phyloP scores from a whole-genome alignment of 2,329 filamentous ascomycete species.

The Didymella lethalis region DNA sequence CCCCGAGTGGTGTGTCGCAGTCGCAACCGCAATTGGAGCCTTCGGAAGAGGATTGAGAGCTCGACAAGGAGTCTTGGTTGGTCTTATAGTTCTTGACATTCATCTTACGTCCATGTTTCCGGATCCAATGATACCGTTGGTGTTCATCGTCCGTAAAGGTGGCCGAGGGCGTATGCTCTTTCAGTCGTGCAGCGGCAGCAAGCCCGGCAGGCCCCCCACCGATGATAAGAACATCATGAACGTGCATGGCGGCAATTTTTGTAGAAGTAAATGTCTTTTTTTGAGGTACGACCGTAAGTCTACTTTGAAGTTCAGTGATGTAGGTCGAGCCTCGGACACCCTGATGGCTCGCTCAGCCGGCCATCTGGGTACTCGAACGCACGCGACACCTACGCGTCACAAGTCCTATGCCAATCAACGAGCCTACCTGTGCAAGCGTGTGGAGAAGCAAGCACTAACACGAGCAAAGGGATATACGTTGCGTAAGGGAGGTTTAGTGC shows the following conservation, averaged over 20 bases:
- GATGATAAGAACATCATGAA: conserved; percentile 74
- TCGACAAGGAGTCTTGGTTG: conserved; percentile 44
- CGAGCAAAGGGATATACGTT: not conserved
- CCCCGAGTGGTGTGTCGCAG: conserved; percentile 4
- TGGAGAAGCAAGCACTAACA: not conserved
- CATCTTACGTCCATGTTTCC: conserved; percentile 67
- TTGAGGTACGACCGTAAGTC: not conserved
- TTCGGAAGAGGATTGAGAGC: conserved; percentile 35
- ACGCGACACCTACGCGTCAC: conserved; percentile 7
- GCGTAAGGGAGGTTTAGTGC: not conserved
- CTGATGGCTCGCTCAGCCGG: conserved; percentile 29
- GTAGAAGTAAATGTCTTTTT: too few relatives aligned
- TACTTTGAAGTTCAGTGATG: conserved; percentile 4
- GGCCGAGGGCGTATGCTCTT: conserved; percentile 76
- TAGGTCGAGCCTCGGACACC: conserved; percentile 26
- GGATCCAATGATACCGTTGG: conserved; percentile 80
- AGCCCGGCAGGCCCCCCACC: conserved; percentile 80
- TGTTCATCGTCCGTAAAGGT: conserved; percentile 87
- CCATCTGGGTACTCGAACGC: conserved; percentile 38
- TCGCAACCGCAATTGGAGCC: conserved; percentile 30
- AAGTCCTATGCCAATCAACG: not conserved
- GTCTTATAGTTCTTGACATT: conserved; percentile 63
- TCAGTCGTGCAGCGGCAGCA: conserved; percentile 74
- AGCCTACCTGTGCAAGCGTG: not conserved
- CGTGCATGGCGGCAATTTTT: conserved; percentile 27